phyloP scores from a whole-genome alignment of 2,329 filamentous ascomycete genomes.

The Bipolaris zeicola region DNA sequence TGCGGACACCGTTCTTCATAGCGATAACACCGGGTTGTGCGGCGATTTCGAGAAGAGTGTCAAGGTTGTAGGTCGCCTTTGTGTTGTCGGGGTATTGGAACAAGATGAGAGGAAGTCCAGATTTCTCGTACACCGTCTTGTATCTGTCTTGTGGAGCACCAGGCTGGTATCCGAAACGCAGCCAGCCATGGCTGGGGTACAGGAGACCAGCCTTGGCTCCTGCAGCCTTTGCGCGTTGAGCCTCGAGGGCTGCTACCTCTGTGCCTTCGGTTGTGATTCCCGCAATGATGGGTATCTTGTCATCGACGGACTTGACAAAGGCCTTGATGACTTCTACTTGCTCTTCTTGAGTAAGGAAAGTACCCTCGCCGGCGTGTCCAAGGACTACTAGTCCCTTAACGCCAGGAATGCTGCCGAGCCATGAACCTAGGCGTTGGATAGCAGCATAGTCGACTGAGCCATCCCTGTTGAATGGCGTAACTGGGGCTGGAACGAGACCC shows the following conservation, averaged over 20 bases:
- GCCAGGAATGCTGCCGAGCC: conserved; percentile 59
- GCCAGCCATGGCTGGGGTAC: conserved; percentile 61
- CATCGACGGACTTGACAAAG: conserved; percentile 59
- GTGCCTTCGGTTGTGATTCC: conserved; percentile 61
- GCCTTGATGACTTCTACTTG: conserved; percentile 58
- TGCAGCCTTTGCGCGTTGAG: conserved; percentile 57
- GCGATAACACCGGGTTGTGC: conserved; percentile 60
- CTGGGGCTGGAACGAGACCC: conserved; percentile 58
- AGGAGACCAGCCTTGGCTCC: conserved; percentile 59
- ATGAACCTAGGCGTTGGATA: conserved; percentile 59
- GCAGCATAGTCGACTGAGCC: conserved; percentile 59
- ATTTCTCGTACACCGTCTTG: conserved; percentile 57
- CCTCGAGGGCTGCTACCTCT: conserved; percentile 59
- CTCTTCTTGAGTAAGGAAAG: conserved; percentile 58
- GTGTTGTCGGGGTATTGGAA: conserved; percentile 62
- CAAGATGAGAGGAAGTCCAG: conserved; percentile 57
- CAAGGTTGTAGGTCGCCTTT: conserved; percentile 58
- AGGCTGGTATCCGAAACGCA: conserved; percentile 60
- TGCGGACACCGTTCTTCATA: conserved; percentile 63
- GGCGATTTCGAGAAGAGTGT: conserved; percentile 60
- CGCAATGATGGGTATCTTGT: conserved; percentile 59
- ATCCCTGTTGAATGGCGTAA: conserved; percentile 58
- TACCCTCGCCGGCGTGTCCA: conserved; percentile 61
- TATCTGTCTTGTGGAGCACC: conserved; percentile 61
- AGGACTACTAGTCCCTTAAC: conserved; percentile 61